Base-by-base conservation (phyloP, 768 basidiomycete genomes). In the Termitomyces sp. region DNA sequence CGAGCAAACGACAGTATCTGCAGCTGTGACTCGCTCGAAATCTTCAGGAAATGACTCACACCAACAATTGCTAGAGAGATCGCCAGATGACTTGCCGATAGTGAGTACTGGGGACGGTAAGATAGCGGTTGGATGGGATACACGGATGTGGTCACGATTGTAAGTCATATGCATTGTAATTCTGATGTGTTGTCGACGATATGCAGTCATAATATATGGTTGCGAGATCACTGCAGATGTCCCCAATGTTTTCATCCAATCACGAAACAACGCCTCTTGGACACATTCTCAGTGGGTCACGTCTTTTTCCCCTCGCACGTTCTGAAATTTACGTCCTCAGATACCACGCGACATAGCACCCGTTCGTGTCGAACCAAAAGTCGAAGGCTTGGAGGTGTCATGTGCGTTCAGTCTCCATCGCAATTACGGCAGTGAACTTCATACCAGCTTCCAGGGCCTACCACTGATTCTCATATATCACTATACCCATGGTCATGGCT, bases 181-280 rank as follows among this genome's bases (percentile, higher is more conserved):
- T 34, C 10, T 20, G 34, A 9, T 54, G 59, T 2, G 47, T 46
- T 53, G 22, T 33, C 49, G 33, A 53, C 37, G 47, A 53, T 15
- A 50, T 15, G 28, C 62, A 98, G 95, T 67, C 92, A 96, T 68
- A 85, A 94, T 65, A 82, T 93, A 41, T 97, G 93, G 90, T 74
- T 98, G 24, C 78, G 92, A 45, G 96, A 98, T 66, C 95, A 98
- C 63, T 98, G 96, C 68, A 81, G 94, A 34, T 97, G 94, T 69
- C 74, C 87, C 5, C 75, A 83, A 51, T 96, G 94, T 70, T 95
- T 91, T 66, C 95, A 98, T 70, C 75, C 87, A 0, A 68, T 85
- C 59, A 98, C 95, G 18, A 95, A 92, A 66, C 96, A 98, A 70
- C 80, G 95, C n/a, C 71, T 98, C 10, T 74, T 93, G 52, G 86